Evolutionary conservation across 2,329 filamentous ascomycete genomes (phyloP), one percentile per base, ranked within the genome.

Genomic region (Aspergillus cejpii): DNA sequence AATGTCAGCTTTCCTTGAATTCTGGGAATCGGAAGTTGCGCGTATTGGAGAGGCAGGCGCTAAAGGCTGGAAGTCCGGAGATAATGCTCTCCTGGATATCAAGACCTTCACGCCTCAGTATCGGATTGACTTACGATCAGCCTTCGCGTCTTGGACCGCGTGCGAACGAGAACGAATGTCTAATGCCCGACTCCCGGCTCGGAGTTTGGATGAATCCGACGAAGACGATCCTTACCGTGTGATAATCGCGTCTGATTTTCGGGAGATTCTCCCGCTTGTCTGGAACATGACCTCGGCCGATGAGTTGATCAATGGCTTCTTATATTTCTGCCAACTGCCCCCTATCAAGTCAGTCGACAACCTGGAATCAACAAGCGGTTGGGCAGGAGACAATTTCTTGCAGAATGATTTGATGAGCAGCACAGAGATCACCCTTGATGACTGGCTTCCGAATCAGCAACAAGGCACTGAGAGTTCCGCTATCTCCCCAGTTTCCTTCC

Each of bases 21-120:
- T 92, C 51, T 97, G 92, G 92, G 88, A 95, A 47, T 86, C 81
- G 45, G 91, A 96, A 59, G 75, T 80, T 0, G 73, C 85, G 0
- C 79, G 91, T 5, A 77, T 95, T 43, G 91, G 91, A 7, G 91
- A 97, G 55, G 58, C 67, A 1, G 74, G 72, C 1, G 83, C 87
- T 2, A 72, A 74, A 49, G 88, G 89, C 1, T 96, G 89, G 89
- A 59, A 52, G 19, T 61, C 51, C 15, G 54, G 42, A 23, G 49
- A 45, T 6, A 53, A 38, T 37, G 19, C 45, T 27, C 43, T 50
- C 14, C 31, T 74, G 1, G 71, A 75, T 31, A 52, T 67, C 5
- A 65, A 50, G 31, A 41, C 47, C 12, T 61, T 62, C 17, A 52
- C 57, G 1, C 44, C 59, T 1, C 36, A 58, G 6, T 36, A 39